phyloP scores from a whole-genome alignment of 768 basidiomycete species.

The Ephemerocybe angulata region DNA sequence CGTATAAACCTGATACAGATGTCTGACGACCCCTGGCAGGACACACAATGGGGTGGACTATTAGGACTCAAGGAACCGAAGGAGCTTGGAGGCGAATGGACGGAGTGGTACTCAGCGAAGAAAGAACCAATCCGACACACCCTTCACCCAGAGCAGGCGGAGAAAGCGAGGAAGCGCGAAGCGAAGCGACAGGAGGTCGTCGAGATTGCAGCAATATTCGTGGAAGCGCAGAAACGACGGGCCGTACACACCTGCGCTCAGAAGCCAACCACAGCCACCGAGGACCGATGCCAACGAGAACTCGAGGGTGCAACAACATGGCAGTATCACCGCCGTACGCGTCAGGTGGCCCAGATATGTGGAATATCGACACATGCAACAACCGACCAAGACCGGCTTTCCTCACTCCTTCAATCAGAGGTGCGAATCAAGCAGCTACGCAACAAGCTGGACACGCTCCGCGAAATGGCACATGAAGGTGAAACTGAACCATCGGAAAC shows the following conservation, averaged over 20 bases:
- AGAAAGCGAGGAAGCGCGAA: background rate
- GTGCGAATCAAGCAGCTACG: background rate
- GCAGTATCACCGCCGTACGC: background rate
- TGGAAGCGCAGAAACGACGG: too few relatives aligned
- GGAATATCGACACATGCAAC: background rate
- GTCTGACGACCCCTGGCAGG: background rate
- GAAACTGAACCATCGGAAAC: background rate
- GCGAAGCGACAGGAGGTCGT: too few relatives aligned
- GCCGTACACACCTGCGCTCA: background rate
- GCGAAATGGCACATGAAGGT: background rate
- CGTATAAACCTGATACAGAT: background rate
- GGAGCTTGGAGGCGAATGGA: background rate
- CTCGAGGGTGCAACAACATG: background rate
- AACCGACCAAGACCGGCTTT: background rate
- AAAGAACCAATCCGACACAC: too few relatives aligned
- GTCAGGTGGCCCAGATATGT: background rate
- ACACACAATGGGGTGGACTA: background rate
- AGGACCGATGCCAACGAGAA: background rate
- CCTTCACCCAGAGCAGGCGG: background rate
- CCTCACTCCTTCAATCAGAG: background rate
- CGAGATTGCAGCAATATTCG: too few relatives aligned
- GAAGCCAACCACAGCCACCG: background rate
- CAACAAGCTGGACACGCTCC: background rate
- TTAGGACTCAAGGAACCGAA: background rate
- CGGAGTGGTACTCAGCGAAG: background rate